A percentile compares a stretch with the other conserved stretches of the same genome.
Evolutionary conservation across 208 protist genomes (phyloP).

Genomic region (Acanthamoeba triangularis): DNA sequence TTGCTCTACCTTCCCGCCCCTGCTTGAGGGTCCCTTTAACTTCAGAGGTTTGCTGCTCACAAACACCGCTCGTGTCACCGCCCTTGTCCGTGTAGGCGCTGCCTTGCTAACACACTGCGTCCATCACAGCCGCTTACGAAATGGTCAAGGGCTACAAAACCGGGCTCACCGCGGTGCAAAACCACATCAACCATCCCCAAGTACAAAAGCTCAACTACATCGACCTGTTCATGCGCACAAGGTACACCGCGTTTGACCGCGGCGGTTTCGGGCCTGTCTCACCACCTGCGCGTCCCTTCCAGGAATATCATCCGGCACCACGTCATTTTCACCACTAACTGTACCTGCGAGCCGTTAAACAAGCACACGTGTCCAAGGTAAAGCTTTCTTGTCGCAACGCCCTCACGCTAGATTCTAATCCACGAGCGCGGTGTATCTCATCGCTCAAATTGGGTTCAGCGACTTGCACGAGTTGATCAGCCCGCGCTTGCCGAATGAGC

Average conservation of each 20-base stretch:
- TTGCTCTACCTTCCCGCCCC: neutral
- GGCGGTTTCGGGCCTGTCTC: neutral
- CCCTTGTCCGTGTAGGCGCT: too few species aligned
- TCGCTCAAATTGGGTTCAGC: neutral
- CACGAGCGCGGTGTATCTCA: too few species aligned
- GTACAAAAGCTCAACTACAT: conserved; percentile 2
- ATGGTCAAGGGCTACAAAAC: conserved; percentile 29
- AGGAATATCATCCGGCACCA: neutral
- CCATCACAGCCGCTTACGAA: neutral
- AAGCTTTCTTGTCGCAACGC: neutral
- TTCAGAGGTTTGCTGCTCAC: neutral
- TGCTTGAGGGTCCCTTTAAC: neutral
- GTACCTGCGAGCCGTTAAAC: neutral
- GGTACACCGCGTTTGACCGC: neutral
- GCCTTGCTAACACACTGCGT: neutral
- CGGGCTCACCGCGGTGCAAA: neutral
- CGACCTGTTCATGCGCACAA: neutral
- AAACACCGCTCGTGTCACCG: too few species aligned
- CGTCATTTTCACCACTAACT: neutral
- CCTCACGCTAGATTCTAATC: neutral
- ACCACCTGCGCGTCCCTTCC: too few species aligned
- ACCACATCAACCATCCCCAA: neutral
- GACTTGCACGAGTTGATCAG: conserved; percentile 14
- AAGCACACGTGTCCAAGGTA: neutral
- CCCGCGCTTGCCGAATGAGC: neutral